phyloP scores from a whole-genome alignment of 176 grass and related monocot genomes.

The Musa itinerans region DNA sequence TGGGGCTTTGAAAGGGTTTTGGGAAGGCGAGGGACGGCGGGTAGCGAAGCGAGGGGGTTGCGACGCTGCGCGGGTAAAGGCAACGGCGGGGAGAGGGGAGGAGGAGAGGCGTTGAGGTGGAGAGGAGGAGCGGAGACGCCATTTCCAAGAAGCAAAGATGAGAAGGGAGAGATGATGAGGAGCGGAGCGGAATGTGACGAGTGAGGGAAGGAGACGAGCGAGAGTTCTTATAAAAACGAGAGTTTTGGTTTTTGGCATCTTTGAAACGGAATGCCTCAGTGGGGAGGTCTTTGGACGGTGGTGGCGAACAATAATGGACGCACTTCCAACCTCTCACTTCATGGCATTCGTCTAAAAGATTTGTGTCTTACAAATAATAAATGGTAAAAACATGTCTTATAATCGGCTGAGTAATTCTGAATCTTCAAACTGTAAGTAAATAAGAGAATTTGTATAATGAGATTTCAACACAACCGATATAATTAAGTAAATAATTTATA shows the following conservation, averaged over 20 bases:
- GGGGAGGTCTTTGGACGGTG: too few relatives aligned
- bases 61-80: not conserved
- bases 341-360: not conserved
- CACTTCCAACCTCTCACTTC: not conserved
- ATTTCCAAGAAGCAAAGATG: not conserved
- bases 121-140: slow-evolving; percentile 28
- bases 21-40: slow-evolving; percentile 1
- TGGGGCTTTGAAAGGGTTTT: not conserved
- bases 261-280: not conserved
- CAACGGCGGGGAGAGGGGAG: slow-evolving; percentile 1
- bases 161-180: not conserved
- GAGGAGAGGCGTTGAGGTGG: slow-evolving; percentile 1
- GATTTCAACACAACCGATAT: too few relatives aligned
- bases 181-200: too few relatives aligned
- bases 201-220: not conserved
- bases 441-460: too few relatives aligned
- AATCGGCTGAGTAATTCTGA: too few relatives aligned
- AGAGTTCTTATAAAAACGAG: not conserved
- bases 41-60: not conserved
- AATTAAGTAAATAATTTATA: too few relatives aligned
- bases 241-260: not conserved
- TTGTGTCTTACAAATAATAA: too few relatives aligned
- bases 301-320: too few relatives aligned
- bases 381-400: too few relatives aligned
- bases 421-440: too few relatives aligned